These are phyloP conservation scores for Backusella circina DNA, from an alignment of 192 early-diverging fungal genomes.

Conservation along the genomic window DNA sequence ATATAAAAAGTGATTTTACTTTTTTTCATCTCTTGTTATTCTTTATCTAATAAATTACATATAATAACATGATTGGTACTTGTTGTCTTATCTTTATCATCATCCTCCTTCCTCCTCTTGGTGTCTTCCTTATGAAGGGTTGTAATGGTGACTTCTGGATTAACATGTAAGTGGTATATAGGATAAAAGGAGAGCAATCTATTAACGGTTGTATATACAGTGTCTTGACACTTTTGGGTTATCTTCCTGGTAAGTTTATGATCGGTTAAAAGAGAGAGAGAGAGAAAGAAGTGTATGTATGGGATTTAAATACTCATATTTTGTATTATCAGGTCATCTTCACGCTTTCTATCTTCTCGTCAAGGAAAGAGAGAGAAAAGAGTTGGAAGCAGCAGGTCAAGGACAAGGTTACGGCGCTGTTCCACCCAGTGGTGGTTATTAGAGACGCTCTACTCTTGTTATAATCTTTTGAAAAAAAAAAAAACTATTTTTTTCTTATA, in stretches of 20 bases:
- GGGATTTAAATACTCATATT: neutral
- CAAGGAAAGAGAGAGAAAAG: constrained; percentile 22
- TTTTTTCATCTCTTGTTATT: neutral
- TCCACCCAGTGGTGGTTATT: neutral
- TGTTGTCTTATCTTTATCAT: constrained; percentile 35
- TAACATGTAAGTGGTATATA: constrained; percentile 37
- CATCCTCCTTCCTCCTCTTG: constrained; percentile 44
- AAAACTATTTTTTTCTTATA: no score
- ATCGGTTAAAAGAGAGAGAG: neutral
- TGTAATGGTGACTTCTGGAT: constrained; percentile 43
- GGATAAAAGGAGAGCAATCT: neutral
- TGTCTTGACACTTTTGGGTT: constrained; percentile 21
- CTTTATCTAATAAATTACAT: neutral
- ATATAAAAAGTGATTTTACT: neutral
- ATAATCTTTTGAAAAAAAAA: no score
- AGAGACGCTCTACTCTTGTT: neutral
- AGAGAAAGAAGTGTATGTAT: neutral
- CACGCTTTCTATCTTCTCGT: constrained; percentile 31
- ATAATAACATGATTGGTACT: constrained; percentile 20
- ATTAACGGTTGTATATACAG: neutral
- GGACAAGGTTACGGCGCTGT: neutral
- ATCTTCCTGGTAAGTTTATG: constrained; percentile 22
- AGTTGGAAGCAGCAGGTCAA: neutral
- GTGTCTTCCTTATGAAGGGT: constrained; percentile 50
- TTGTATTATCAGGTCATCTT: constrained; percentile 13